Conservation (phyloP, 2,329 filamentous ascomycete genomes). For the Fusarium udum region DNA sequence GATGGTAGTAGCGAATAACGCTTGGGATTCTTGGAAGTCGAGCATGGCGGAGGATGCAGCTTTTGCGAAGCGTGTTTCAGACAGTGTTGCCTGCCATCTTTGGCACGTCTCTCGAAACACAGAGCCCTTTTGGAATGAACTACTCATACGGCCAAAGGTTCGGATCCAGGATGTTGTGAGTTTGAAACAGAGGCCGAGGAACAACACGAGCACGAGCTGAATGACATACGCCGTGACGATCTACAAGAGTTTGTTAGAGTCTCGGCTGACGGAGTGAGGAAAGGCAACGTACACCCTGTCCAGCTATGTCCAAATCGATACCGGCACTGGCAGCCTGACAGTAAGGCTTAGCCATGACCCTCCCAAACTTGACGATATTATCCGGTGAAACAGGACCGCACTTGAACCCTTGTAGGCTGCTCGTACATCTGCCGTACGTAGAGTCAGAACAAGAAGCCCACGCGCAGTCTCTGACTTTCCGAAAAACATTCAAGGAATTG, state of each 20-base stretch:
- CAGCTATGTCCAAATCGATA: background rate
- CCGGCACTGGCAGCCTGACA: background rate
- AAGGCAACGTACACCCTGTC: background rate
- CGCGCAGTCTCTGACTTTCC: background rate
- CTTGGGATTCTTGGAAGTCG: constrained; percentile 1
- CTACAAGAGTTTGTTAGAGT: background rate
- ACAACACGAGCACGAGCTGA: background rate
- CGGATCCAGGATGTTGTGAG: background rate
- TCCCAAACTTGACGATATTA: background rate
- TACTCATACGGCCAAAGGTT: background rate
- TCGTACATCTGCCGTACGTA: background rate
- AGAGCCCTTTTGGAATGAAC: background rate
- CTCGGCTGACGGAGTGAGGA: no score
- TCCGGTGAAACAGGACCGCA: background rate
- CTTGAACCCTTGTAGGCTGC: background rate
- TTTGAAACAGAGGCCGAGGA: background rate
- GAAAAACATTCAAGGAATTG: background rate
- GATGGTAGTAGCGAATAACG: background rate
- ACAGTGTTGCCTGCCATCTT: background rate
- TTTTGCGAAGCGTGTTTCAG: background rate
- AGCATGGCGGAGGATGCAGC: background rate
- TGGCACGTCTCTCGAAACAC: fast-evolving
- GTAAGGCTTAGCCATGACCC: background rate
- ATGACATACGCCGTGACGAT: background rate
- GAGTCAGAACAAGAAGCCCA: constrained; percentile 1